phyloP scores from a whole-genome alignment of 1,284 basidiomycete species.

The Cutaneotrichosporon sp. region DNA sequence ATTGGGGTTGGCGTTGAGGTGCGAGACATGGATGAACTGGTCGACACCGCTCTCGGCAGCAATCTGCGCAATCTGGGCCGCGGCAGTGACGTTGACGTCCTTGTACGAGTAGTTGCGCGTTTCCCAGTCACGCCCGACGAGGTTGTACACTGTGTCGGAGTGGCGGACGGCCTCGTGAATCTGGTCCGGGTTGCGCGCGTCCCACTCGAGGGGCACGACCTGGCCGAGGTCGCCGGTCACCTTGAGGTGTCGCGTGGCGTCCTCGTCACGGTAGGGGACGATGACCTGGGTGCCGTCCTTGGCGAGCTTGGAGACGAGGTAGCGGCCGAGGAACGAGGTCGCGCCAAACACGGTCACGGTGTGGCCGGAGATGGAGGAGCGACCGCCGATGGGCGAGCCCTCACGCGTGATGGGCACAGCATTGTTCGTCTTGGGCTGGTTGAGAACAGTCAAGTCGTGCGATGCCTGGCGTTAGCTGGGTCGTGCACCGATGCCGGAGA shows the following conservation, averaged over 20 bases:
- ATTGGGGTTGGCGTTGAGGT: conserved; percentile 80
- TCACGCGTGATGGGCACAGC: conserved; percentile 66
- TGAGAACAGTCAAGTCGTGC: conserved; percentile 47
- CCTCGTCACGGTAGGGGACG: conserved; percentile 93
- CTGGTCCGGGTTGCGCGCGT: conserved; percentile 79
- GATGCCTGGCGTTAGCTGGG: conserved; percentile 34
- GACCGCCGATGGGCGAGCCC: conserved; percentile 70
- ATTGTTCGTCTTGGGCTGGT: conserved; percentile 33
- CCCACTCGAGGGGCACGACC: conserved; percentile 97
- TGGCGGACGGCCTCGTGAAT: conserved; percentile 92
- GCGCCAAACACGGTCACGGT: conserved; percentile 95
- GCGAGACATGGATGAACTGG: conserved; percentile 91
- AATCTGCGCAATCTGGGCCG: conserved; percentile 75
- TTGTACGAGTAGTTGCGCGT: conserved; percentile 86
- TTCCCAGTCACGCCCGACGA: conserved; percentile 84
- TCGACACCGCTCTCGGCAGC: conserved; percentile 74
- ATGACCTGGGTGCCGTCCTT: conserved; percentile 92
- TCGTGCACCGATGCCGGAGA: not conserved
- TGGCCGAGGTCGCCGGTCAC: conserved; percentile 96
- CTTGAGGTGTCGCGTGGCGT: conserved; percentile 86
- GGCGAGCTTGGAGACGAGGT: conserved; percentile 90
- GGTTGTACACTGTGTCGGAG: conserved; percentile 96
- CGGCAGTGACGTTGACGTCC: conserved; percentile 59
- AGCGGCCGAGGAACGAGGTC: conserved; percentile 93
- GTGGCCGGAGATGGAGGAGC: conserved; percentile 83